These are phyloP conservation scores for Leucosporidium yakuticum DNA, from an alignment of 768 basidiomycete genomes.

Conservation along the genomic window DNA sequence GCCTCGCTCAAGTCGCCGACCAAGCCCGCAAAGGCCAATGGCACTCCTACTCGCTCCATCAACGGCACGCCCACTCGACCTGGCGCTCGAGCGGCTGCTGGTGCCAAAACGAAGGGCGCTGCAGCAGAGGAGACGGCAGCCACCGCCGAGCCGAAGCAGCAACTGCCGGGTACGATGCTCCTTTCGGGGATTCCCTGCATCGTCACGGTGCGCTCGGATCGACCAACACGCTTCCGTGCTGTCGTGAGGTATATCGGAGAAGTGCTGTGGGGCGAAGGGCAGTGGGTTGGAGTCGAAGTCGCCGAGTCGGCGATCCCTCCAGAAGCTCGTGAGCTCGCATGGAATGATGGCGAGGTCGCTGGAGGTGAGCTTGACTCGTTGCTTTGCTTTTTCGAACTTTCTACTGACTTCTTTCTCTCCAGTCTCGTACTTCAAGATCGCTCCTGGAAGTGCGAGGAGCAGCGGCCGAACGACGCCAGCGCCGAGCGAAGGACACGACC, in stretches of 20 bases:
- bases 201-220: slow-evolving; percentile 56
- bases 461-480: background rate
- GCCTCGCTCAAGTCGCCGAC: background rate
- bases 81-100: background rate
- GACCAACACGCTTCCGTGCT: slow-evolving; percentile 75
- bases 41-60: background rate
- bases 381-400: no score
- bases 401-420: no score
- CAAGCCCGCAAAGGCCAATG: background rate
- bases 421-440: slow-evolving; percentile 52
- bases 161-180: slow-evolving; percentile 58
- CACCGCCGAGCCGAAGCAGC: background rate
- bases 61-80: background rate
- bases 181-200: slow-evolving; percentile 87
- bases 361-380: slow-evolving; percentile 52
- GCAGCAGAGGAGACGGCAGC: background rate
- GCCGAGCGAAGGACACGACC: background rate
- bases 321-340: slow-evolving; percentile 56
- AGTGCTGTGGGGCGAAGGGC: slow-evolving; percentile 69
- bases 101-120: background rate
- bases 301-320: slow-evolving; percentile 15
- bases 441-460: background rate
- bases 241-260: slow-evolving; percentile 74
- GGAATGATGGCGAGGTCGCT: slow-evolving; percentile 79
- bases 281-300: slow-evolving; percentile 80